Conservation (phyloP, 1,284 basidiomycete genomes). For the Thecaphora frezii region DNA sequence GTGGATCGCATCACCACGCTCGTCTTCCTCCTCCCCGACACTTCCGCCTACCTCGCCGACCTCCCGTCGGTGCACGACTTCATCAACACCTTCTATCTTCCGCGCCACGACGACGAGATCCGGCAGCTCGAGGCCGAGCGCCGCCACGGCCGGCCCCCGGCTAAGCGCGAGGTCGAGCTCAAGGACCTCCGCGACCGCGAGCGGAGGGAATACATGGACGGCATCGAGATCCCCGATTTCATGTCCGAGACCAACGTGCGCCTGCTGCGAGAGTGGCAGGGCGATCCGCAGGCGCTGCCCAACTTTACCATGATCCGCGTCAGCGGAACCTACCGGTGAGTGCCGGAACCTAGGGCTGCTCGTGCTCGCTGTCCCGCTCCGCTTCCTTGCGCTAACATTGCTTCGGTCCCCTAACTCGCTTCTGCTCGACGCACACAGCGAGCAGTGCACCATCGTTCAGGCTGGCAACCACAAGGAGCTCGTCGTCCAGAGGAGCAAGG, state of each 20-base stretch:
- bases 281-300: conserved; percentile 50
- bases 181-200: conserved; percentile 39
- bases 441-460: conserved; percentile 41
- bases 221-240: conserved; percentile 54
- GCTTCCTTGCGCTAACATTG: no score
- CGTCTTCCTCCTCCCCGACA: conserved; percentile 50
- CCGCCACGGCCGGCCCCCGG: conserved; percentile 45
- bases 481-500: conserved; percentile 9
- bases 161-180: conserved; percentile 45
- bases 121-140: conserved; percentile 29
- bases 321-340: conserved; percentile 41
- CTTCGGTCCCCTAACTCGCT: no score
- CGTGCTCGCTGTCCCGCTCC: no score
- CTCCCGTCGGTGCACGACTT: conserved; percentile 47
- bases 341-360: no score
- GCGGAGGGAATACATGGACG: conserved; percentile 44
- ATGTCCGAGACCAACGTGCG: conserved; percentile 45
- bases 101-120: conserved; percentile 48
- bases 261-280: conserved; percentile 52
- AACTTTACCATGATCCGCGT: conserved; percentile 54
- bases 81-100: conserved; percentile 40
- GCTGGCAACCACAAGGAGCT: conserved; percentile 44
- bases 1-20: conserved; percentile 53
- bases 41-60: conserved; percentile 42
- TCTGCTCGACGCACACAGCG: conserved; percentile 4